A percentile compares a stretch with the other conserved stretches of the same genome.
phyloP scores from a whole-genome alignment of 495 filamentous ascomycete species.

The Clavariopsis aquatica region DNA sequence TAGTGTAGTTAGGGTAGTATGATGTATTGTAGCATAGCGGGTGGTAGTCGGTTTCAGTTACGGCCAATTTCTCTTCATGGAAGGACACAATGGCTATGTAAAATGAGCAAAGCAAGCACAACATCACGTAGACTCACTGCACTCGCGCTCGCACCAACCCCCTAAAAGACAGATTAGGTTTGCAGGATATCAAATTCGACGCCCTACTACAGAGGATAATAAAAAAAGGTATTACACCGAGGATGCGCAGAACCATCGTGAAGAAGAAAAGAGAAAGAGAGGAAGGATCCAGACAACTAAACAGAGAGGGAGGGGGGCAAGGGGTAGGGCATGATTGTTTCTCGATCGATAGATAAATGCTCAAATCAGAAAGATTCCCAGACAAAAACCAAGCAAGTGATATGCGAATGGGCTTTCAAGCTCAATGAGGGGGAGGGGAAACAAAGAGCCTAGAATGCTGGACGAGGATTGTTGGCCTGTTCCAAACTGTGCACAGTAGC shows the following conservation, averaged over 20 bases:
- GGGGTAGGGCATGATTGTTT: not conserved
- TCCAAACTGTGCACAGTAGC: not conserved
- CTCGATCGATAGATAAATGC: not conserved
- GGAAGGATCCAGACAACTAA: not conserved
- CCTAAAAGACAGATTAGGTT: not conserved
- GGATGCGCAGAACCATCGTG: conserved; percentile 30
- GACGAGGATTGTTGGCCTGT: not conserved
- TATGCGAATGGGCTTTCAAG: not conserved
- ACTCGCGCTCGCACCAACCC: not conserved
- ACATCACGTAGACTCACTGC: too few species aligned
- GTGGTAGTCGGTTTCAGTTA: too few species aligned
- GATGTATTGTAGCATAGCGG: too few species aligned
- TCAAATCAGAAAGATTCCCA: conserved; percentile 7
- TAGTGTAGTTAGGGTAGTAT: too few species aligned
- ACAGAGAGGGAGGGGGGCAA: too few species aligned
- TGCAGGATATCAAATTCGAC: conserved; percentile 14
- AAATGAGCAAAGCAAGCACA: too few species aligned
- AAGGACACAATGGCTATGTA: too few species aligned
- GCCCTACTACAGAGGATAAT: not conserved
- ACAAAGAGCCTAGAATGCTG: not conserved
- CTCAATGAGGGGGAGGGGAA: not conserved
- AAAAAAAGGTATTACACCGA: conserved; percentile 33
- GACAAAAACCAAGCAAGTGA: conserved; percentile 6
- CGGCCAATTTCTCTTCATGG: too few species aligned
- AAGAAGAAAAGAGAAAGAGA: conserved; percentile 9